Evolutionary conservation across 2,329 filamentous ascomycete species (phyloP), one percentile per base, ranked within the genome.

Genomic region (Hymenotorrendiella dingleyae): DNA sequence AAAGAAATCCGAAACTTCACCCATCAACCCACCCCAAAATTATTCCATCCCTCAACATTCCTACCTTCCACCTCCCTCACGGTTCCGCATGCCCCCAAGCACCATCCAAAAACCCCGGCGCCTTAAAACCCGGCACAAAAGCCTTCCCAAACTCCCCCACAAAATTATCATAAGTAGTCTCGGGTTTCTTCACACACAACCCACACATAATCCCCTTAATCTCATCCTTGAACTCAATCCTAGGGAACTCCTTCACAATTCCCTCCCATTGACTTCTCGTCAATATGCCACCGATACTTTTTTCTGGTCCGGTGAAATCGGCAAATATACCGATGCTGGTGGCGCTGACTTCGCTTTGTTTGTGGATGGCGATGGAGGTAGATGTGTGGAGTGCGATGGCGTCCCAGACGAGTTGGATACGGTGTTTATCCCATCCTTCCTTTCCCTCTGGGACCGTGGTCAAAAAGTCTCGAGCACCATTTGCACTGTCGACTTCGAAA

Each of bases 401-500:
- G 17, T 49, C 47, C 44, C 44, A 47, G 5, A 39, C 30, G 3
- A 49, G 22, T 54, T 74, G 70, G 4, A 67, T 46, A 4, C 66
- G 59, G 23, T 63, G 60, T 21, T 64, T 56, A 35, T 68, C 62
- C 67, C 67, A 71, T 3, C 49, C 41, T 10, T 42, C 45, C n/a
- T 26, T 36, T 19, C 30, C 23, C 29, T 35, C 40, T 62, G 36
- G 33, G 12, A 55, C 54, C n/a, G n/a, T n/a, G n/a, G n/a, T n/a
- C 39, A 71, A 40, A 43, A 71, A 72, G 1, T 63, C 54, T 0
- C 66, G 55, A 1, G 70, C 67, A 2, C 62, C 66, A 41, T 68
- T 64, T 7, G 70, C 71, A 11, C 70, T 66, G 50, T 74, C 71
- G 19, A 74, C 67, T 46, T 75, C 71, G 54, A 74, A 74, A 7